Conservation (phyloP, 1,284 basidiomycete genomes). For the Phlebopus sp. region DNA sequence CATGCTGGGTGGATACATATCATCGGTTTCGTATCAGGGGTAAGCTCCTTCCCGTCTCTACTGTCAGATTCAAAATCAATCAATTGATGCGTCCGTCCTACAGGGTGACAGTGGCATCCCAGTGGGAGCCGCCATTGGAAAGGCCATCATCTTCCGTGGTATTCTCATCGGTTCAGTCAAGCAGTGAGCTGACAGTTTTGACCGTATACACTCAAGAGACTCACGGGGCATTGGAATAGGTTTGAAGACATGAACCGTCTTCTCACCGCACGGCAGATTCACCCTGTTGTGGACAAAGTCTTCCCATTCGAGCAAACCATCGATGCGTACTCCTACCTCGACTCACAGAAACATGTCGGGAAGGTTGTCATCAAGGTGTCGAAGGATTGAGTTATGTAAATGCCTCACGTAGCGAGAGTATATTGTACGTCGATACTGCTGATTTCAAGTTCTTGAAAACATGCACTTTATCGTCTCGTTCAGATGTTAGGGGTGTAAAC, state of each 20-base stretch:
- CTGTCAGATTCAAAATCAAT: no score
- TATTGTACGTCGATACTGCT: no score
- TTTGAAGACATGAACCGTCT: conserved; percentile 48
- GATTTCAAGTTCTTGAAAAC: no score
- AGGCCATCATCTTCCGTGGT: conserved; percentile 27
- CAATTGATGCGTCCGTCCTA: background rate
- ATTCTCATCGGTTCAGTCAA: conserved; percentile 36
- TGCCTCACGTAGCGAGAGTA: no score
- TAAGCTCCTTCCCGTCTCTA: conserved; percentile 11
- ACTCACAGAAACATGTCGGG: conserved; percentile 44
- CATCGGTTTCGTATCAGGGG: conserved; percentile 47
- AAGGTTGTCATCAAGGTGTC: conserved; percentile 47
- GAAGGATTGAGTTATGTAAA: conserved; percentile 9
- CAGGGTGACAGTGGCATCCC: conserved; percentile 3
- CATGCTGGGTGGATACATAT: conserved; percentile 46
- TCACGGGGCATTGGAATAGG: conserved; percentile 17
- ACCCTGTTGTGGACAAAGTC: conserved; percentile 48
- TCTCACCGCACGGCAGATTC: conserved; percentile 39
- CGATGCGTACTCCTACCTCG: conserved; percentile 44
- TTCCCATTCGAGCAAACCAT: conserved; percentile 47
- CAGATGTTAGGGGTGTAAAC: no score
- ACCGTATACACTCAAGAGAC: background rate
- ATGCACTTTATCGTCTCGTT: no score
- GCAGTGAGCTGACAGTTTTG: conserved; percentile 20
- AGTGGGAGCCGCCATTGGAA: conserved; percentile 15